Evolutionary conservation across 306 rosid genomes (phyloP).

Genomic region (Astragalus membranaceus): DNA sequence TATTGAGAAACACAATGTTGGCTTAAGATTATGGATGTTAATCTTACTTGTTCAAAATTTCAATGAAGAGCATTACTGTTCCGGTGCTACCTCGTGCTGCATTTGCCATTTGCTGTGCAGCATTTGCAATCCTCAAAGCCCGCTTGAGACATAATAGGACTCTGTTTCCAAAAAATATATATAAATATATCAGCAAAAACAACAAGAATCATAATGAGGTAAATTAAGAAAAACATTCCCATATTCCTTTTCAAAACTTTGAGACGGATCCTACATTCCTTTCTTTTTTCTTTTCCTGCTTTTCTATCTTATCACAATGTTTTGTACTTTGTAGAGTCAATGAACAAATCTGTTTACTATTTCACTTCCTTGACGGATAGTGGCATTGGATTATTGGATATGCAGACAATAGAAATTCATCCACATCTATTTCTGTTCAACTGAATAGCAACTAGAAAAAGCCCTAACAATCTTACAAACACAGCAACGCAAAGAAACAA

Average conservation of each 20-base stretch:
- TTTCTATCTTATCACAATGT: neutral
- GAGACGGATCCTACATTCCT: neutral
- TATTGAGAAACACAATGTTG: neutral
- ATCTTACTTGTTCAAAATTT: constrained; percentile 86
- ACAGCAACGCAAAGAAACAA: constrained; percentile 11
- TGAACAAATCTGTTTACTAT: neutral
- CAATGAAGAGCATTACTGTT: constrained; percentile 77
- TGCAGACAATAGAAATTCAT: constrained; percentile 7
- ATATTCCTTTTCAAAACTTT: neutral
- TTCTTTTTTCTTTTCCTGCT: neutral
- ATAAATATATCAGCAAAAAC: neutral
- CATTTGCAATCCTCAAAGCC: constrained; percentile 85
- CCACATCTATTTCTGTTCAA: constrained; percentile 17
- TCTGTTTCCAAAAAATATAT: constrained; percentile 34
- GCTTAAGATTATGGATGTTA: neutral
- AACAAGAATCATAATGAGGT: neutral
- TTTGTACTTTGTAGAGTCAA: neutral
- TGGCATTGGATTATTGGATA: neutral
- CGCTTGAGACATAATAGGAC: constrained; percentile 88
- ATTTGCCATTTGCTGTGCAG: constrained; percentile 87
- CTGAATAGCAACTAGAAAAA: constrained; percentile 8
- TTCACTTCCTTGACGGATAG: neutral
- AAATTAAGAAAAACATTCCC: neutral
- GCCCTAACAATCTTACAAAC: neutral
- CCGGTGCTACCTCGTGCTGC: constrained; percentile 85